Evolutionary conservation across 78 protist species (phyloP).

Genomic region (Chrysochromulina parva): DNA sequence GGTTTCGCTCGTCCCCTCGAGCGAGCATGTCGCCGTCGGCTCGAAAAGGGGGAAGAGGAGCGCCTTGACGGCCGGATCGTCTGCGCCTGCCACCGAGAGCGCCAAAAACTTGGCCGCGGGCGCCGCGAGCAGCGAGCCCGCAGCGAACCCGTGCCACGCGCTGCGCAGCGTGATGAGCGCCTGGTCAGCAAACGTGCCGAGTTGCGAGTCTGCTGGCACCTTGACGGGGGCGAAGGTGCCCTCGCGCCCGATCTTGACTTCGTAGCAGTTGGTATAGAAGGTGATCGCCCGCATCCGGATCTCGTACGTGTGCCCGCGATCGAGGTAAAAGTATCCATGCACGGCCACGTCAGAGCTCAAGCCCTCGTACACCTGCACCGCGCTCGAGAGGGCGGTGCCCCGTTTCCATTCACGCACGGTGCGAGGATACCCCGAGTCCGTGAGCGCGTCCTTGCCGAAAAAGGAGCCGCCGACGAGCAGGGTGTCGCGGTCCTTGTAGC

Average conservation of each 20-base stretch:
- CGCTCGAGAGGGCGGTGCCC: conserved; percentile 30
- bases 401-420: conserved; percentile 25
- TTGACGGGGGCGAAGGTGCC: background rate
- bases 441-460: background rate
- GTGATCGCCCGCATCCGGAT: background rate
- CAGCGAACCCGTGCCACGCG: background rate
- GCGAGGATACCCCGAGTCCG: conserved; percentile 44
- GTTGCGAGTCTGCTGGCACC: background rate
- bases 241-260: no score
- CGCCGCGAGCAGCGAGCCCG: background rate
- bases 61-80: background rate
- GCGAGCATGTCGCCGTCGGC: background rate
- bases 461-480: conserved; percentile 34
- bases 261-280: background rate
- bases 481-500: background rate
- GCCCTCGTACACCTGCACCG: conserved; percentile 21
- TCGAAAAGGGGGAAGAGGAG: background rate
- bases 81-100: background rate
- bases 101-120: background rate
- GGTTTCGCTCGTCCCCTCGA: background rate
- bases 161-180: background rate
- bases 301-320: background rate
- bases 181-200: conserved; percentile 17
- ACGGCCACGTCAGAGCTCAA: background rate
- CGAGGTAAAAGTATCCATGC: background rate